These are phyloP conservation scores for Epichloe festucae DNA, from an alignment of 2,329 filamentous ascomycete species.

Conservation along the genomic window DNA sequence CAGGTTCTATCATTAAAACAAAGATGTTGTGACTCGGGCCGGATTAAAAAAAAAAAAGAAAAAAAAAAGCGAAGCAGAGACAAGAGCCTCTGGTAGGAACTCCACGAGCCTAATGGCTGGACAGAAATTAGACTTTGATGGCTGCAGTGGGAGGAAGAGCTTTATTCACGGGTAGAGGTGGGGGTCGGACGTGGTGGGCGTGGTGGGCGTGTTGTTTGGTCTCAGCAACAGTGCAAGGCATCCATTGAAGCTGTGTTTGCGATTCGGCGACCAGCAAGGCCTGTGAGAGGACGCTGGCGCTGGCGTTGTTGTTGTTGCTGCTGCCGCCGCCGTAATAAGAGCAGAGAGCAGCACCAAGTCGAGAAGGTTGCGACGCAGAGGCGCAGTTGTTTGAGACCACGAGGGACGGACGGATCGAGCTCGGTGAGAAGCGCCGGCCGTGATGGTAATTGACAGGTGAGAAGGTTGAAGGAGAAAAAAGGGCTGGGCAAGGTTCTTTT, in stretches of 20 bases:
- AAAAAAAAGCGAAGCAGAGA: conserved; percentile 8
- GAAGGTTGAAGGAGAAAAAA: conserved; percentile 4
- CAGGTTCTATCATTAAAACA: conserved; percentile 32
- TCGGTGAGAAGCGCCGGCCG: not conserved
- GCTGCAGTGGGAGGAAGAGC: not conserved
- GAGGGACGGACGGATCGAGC: not conserved
- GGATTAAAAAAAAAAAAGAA: conserved; percentile 1
- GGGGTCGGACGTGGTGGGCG: not conserved
- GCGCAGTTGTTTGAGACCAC: not conserved
- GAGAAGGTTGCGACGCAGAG: not conserved
- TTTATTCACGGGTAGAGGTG: not conserved
- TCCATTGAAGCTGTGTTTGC: conserved; percentile 3
- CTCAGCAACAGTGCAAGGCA: not conserved
- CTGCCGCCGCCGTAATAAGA: not conserved
- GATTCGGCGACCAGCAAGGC: not conserved
- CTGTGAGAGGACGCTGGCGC: not conserved
- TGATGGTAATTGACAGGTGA: not conserved
- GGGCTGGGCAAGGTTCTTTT: conserved; percentile 1
- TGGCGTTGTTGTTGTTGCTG: not conserved
- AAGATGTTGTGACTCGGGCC: conserved; percentile 2
- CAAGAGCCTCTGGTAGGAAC: not conserved
- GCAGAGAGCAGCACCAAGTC: not conserved
- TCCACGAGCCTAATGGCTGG: not conserved
- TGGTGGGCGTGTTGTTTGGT: not conserved
- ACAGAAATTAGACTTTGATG: not conserved